These are phyloP conservation scores for Wickerhamiella azymoides DNA, from an alignment of 805 yeast genomes.

Conservation along the genomic window DNA sequence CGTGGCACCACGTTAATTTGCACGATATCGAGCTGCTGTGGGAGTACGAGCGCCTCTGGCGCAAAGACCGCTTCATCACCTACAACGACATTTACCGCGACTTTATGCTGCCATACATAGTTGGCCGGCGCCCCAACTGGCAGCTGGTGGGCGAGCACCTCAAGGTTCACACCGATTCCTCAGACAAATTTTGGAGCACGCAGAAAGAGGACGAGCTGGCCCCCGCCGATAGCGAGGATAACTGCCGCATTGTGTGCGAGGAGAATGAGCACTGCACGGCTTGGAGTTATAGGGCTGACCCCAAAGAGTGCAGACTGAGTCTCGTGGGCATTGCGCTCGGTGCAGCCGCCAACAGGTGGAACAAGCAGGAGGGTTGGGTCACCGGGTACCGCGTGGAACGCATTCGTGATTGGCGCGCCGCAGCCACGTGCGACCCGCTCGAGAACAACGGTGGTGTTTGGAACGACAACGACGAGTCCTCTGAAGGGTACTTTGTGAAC, in stretches of 20 bases:
- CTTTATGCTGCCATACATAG: slow-evolving; percentile 23
- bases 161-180: slow-evolving; percentile 1
- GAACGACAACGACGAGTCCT: slow-evolving; percentile 8
- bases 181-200: slow-evolving; percentile 12
- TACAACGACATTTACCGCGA: slow-evolving; percentile 25
- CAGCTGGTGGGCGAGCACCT: background rate
- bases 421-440: slow-evolving; percentile 14
- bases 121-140: slow-evolving; percentile 19
- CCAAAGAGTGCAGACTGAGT: slow-evolving; percentile 10
- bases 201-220: slow-evolving; percentile 9
- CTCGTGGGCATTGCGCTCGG: slow-evolving; percentile 13
- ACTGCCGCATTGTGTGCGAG: slow-evolving; percentile 12
- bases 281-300: slow-evolving; percentile 2
- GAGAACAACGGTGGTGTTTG: background rate
- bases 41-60: slow-evolving; percentile 23
- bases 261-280: slow-evolving; percentile 10
- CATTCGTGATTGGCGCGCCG: slow-evolving; percentile 20
- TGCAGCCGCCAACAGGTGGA: slow-evolving; percentile 5
- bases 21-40: slow-evolving; percentile 24
- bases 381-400: slow-evolving; percentile 26
- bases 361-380: slow-evolving; percentile 12
- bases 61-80: slow-evolving; percentile 15
- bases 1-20: slow-evolving; percentile 26
- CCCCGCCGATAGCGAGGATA: slow-evolving; percentile 9
- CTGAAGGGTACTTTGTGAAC: slow-evolving; percentile 18